Evolutionary conservation across 306 rosid species (phyloP), one percentile per base, ranked within the genome.

Genomic region (Ammopiptanthus mongolicus): DNA sequence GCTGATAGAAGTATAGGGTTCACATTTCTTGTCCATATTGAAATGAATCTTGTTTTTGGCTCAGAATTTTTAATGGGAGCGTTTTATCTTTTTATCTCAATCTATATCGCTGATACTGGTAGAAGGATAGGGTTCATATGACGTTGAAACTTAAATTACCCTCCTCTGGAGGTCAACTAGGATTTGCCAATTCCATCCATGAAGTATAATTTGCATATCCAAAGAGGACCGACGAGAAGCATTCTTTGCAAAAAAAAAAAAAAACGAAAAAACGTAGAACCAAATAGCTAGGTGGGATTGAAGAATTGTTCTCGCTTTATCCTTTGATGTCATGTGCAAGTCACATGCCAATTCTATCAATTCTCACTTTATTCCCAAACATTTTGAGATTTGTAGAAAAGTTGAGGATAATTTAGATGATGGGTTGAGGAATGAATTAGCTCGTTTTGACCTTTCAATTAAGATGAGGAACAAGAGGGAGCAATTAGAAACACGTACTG

Each of bases 391-490:
- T 2, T 1, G 34, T 5, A 3, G 5, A 8, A 21, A 39, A 25
- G 28, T 25, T 25, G 28, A 25, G 28, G 46, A 63, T 51, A 63
- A 61, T 55, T 37, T 62, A 51, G 53, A 56, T 15, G 51, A 17
- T 65, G 47, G 22, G 28, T 52, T 23, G 21, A 41, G 42, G 17
- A 53, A 55, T 25, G 22, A 28, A 70, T 14, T 3, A 57, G 52
- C 22, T 6, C 60, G 47, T 82, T 23, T 28, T 55, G 70, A 74
- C 86, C 89, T 65, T 55, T 74, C 60, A 79, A 73, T 80, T 5
- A 15, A 36, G 88, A 87, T 78, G 88, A 89, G 87, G 76, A 72
- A 80, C 18, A 12, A 55, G 74, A 66, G 80, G 80, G 53, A 41
- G 74, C 4, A 36, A 65, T 8, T 1, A 46, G 68, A 19, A 66